phyloP scores from a whole-genome alignment of 225 moss, liverwort and hornwort species.

The Takakia lepidozioides region DNA sequence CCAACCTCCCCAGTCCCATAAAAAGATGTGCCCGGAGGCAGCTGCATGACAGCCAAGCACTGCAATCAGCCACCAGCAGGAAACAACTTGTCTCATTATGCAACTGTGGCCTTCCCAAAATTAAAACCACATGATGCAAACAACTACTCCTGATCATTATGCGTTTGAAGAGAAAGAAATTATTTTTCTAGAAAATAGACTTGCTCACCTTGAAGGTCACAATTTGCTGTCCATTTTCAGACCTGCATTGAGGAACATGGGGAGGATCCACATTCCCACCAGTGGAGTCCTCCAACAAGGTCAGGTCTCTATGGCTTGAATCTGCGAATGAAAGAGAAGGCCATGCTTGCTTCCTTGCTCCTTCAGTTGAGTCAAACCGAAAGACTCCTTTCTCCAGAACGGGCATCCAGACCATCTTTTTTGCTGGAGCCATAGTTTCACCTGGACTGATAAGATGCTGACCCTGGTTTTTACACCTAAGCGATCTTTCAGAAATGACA shows the following conservation, averaged over 20 bases:
- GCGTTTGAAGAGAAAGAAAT: no score
- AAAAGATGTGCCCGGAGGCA: constrained; percentile 66
- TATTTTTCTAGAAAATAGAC: neutral
- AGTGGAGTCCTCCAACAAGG: constrained; percentile 10
- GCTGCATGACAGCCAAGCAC: no score
- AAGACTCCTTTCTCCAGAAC: constrained; percentile 60
- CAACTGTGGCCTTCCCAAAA: no score
- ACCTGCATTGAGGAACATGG: constrained; percentile 35
- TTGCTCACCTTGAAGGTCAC: constrained; percentile 42
- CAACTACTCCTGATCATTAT: no score
- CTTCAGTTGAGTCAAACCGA: constrained; percentile 70
- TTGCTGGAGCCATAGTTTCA: constrained; percentile 16
- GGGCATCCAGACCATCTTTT: constrained; percentile 55
- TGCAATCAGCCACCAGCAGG: no score
- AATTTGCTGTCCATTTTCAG: constrained; percentile 52
- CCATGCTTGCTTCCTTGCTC: constrained; percentile 29
- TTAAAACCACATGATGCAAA: no score
- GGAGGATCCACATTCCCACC: constrained; percentile 20
- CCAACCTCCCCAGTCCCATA: constrained; percentile 89
- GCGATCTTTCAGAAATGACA: no score
- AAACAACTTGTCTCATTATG: no score
- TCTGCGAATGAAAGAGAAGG: constrained; percentile 59
- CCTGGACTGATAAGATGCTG: no score
- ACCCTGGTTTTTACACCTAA: no score
- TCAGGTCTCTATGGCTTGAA: constrained; percentile 41